Base-by-base conservation (phyloP, 805 yeast genomes). In the Saccharomyces mikatae region DNA sequence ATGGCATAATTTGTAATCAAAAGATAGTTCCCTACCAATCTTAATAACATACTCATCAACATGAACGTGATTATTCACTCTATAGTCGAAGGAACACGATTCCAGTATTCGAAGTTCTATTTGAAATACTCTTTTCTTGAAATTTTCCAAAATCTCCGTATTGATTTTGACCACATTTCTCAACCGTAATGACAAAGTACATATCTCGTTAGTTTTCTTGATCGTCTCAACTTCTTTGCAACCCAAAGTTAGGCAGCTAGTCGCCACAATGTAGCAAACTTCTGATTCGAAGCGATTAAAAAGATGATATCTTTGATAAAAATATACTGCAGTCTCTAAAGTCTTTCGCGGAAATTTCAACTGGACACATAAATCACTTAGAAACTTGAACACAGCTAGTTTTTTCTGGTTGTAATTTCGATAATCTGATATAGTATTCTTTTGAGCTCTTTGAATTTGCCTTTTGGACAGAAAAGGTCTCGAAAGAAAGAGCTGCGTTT, bases 151-250 rank as follows among this genome's bases (percentile, higher is more conserved):
- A 52, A 65, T 57, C 6, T 73, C 77, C 0, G 63, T 50, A 3
- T 59, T 63, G 44, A 68, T 54, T 44, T 60, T 63, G 8, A 54
- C 59, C 5, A 62, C 56, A 48, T 65, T 67, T 13, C 73, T 62
- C n/a, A 70, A 56, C 48, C 66, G 71, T 55, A 73, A 65, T 4
- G 76, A 72, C 41, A 71, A 71, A 3, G 71, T 65, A 70, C 67
- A 77, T 11, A 89, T 76, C 48, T 86, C 88, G 52, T 81, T 75
- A 14, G 86, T 67, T 60, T 86, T 86, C 66, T 89, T 89, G 46
- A 89, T 84, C 46, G 90, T 87, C 64, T 90, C 97, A 63, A 88
- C 95, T 58, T 83, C 82, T 67, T 90, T 89, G 47, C 84, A 74
- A 2, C 96, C 86, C 14, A 88, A 72, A 54, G 87, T 79, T 6